Evolutionary conservation across 2,329 filamentous ascomycete species (phyloP).

Genomic region (Sclerotiophoma versabilis): DNA sequence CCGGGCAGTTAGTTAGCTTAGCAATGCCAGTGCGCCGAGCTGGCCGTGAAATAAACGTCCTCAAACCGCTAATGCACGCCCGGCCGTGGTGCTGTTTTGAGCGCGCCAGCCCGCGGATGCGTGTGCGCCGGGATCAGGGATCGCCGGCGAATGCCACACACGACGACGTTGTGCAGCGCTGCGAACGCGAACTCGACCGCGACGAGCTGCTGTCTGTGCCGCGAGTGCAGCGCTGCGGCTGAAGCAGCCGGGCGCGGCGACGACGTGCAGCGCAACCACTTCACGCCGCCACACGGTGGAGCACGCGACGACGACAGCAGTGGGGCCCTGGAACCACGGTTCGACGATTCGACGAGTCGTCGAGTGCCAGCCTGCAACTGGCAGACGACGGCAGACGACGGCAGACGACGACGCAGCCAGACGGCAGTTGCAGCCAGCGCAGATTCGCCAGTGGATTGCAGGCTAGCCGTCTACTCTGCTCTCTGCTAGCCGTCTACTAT

Average conservation of each 20-base stretch:
- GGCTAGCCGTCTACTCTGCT: neutral
- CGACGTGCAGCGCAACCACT: no score
- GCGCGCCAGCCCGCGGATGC: slow-evolving; percentile 37
- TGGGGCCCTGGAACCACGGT: slow-evolving; percentile 2
- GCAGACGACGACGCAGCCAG: neutral
- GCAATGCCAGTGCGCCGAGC: slow-evolving; percentile 27
- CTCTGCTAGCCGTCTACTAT: neutral
- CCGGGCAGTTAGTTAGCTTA: slow-evolving; percentile 9
- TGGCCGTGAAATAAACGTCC: slow-evolving; percentile 50
- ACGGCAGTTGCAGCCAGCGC: neutral
- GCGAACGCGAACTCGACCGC: neutral
- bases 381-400: neutral
- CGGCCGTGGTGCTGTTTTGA: slow-evolving; percentile 39
- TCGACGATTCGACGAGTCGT: neutral
- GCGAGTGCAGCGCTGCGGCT: slow-evolving; percentile 1
- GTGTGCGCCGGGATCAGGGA: slow-evolving; percentile 37
- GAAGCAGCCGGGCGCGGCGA: slow-evolving; percentile 6
- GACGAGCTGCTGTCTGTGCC: slow-evolving; percentile 1
- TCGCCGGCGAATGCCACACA: slow-evolving; percentile 28
- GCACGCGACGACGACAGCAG: slow-evolving; percentile 28
- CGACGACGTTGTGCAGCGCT: slow-evolving; percentile 16
- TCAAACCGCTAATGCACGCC: slow-evolving; percentile 46
- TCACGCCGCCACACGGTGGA: slow-evolving; percentile 21
- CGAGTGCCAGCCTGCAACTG: neutral
- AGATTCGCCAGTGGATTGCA: neutral